Percentiles rank a stretch among this genome's conserved stretches.
Evolutionary conservation across 371 early-diverging fungal genomes (phyloP).

Genomic region (Actinomucor elegans): DNA sequence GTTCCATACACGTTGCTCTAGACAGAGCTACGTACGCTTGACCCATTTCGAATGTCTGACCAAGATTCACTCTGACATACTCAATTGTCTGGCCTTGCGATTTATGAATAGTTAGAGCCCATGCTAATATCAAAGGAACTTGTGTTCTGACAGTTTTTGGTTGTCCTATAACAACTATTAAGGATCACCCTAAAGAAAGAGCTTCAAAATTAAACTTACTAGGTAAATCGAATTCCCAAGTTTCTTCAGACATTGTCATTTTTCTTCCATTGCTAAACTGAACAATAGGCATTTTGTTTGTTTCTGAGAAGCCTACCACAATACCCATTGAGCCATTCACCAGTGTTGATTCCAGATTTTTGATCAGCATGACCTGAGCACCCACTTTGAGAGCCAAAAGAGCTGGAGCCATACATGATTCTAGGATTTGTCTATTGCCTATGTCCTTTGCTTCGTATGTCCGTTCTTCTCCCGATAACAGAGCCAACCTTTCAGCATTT

Average conservation of each 20-base stretch:
- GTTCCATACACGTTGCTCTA: constrained; percentile 67
- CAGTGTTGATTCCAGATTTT: constrained; percentile 67
- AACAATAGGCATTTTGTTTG: constrained; percentile 22
- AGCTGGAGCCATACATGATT: constrained; percentile 53
- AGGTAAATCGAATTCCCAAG: constrained; percentile 25
- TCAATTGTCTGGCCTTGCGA: constrained; percentile 94
- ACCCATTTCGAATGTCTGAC: constrained; percentile 82
- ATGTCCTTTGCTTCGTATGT: constrained; percentile 35
- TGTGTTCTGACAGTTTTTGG: constrained; percentile 40
- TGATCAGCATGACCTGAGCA: constrained; percentile 89
- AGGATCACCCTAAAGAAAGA: too few relatives aligned
- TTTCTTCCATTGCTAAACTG: constrained; percentile 50
- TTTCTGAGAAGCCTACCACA: constrained; percentile 54
- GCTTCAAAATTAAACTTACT: too few relatives aligned
- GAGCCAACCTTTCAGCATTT: constrained; percentile 56
- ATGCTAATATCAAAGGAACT: constrained; percentile 70
- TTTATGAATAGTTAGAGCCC: constrained; percentile 86
- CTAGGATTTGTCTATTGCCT: constrained; percentile 42
- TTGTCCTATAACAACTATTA: background rate
- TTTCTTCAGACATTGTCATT: too few relatives aligned
- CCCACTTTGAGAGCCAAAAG: constrained; percentile 65
- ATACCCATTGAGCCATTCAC: constrained; percentile 89
- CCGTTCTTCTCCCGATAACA: constrained; percentile 45
- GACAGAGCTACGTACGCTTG: constrained; percentile 94
- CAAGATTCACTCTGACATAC: constrained; percentile 77